Base-by-base conservation (phyloP, 2,329 filamentous ascomycete species). In the Scedosporium apiospermum region DNA sequence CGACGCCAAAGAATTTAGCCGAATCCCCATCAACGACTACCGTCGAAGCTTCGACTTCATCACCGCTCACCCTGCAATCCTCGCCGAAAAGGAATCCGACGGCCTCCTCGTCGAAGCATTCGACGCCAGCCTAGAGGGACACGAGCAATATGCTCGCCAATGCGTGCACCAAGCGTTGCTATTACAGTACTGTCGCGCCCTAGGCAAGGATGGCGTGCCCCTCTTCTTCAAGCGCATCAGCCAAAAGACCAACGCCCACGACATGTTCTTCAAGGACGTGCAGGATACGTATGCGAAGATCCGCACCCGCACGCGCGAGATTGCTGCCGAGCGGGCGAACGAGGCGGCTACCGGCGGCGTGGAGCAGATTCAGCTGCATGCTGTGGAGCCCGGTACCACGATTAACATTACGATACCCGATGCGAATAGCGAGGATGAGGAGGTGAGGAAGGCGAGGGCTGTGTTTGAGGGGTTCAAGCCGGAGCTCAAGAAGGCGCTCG, bases 221-320 rank as follows among this genome's bases (percentile, higher is more conserved):
- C 77, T 98, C 34, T 99, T 99, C 81, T 99, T 99, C 83, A 96
- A 95, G 77, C 89, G 93, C 63, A 93, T 99, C 73, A 95, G 90
- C 23, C 96, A 90, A 3, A 86, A 86, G 68, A 90, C 88, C 38
- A 89, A 96, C 76, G 96, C 95, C 6, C 88, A 90, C 69, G 91
- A 90, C 55, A 83, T 98, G 55, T 99, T 99, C 79, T 86, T 84
- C 72, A 93, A 96, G 74, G 95, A 99, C 72, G 93, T 99, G 55
- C 88, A 91, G 70, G 87, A 88, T 46, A 98, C 93, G 3, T 97
- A 96, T 75, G 80, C 81, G 69, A 86, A 88, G 62, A 98, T 99
- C 74, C 87, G 86, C 69, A 87, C 81, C 27, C 86, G 95, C 58
- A 87, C 89, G 1, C 81, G 82, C 6, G 90, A 96, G 74, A 88